Evolutionary conservation across 805 yeast species (phyloP).

Genomic region (Cyberlindnera meyerae): DNA sequence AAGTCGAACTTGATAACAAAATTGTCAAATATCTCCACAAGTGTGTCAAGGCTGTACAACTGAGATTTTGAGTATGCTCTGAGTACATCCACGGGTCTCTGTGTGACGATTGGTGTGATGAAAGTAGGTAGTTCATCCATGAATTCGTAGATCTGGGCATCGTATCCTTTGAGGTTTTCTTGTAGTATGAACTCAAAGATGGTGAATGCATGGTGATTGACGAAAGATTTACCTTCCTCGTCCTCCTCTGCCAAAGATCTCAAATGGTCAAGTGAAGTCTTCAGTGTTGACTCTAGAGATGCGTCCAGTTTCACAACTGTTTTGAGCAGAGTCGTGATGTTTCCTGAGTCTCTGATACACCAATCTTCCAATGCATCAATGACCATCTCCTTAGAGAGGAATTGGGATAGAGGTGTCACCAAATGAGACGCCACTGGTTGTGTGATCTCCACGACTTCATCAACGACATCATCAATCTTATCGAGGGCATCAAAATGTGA

Average conservation of each 20-base stretch:
- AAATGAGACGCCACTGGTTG: constrained; percentile 19
- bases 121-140: constrained; percentile 32
- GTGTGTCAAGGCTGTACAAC: constrained; percentile 15
- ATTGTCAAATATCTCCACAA: constrained; percentile 32
- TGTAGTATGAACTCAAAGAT: constrained; percentile 27
- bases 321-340: constrained; percentile 10
- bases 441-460: constrained; percentile 15
- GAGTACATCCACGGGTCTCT: constrained; percentile 30
- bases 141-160: constrained; percentile 29
- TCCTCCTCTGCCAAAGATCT: constrained; percentile 18
- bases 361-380: constrained; percentile 3
- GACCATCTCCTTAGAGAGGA: constrained; percentile 14
- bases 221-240: constrained; percentile 18
- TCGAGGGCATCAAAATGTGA: constrained; percentile 3
- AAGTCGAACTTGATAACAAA: constrained; percentile 19
- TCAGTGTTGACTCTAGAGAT: constrained; percentile 16
- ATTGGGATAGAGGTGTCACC: constrained; percentile 18
- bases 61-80: constrained; percentile 28
- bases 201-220: constrained; percentile 22
- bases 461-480: constrained; percentile 9
- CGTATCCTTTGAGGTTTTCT: constrained; percentile 18
- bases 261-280: constrained; percentile 16
- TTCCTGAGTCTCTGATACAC: constrained; percentile 3
- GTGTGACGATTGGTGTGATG: constrained; percentile 28
- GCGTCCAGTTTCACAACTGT: constrained; percentile 8